Evolutionary conservation across 2,329 filamentous ascomycete species (phyloP), one percentile per base, ranked within the genome.

Genomic region (Cladobotryum mycophilum): DNA sequence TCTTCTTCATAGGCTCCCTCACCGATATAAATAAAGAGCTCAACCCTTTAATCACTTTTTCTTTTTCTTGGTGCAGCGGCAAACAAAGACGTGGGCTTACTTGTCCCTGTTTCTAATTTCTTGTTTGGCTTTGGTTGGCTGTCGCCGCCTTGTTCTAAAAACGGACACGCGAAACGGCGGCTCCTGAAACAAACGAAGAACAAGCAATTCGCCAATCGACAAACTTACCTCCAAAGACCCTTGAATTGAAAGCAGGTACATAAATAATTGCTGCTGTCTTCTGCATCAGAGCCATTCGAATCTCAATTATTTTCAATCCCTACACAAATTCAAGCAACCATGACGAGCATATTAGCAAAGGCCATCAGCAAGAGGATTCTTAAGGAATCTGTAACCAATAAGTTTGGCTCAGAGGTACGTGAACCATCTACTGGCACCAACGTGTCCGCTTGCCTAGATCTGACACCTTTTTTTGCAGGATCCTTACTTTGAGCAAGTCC

Each of bases 401-500:
- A 80, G 55, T 81, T 80, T 56, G 80, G 80, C 50, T 71, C 71
- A 58, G 78, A 77, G 64, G 79, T 80, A 68, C 54, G 67, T 50
- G 13, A 18, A 33, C 35, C 41, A 35, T 11, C 37, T 47, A 40
- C 35, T 40, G 40, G 33, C 5, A 42, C 46, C 47, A 48, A 55
- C 13, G 2, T n/a, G 41, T 18, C 20, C 7, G 5, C 41, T 9
- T 43, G 9, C 22, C n/a, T 12, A 17, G 42, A 15, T 18, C 69
- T 64, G 35, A 66, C 67, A 47, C 52, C 56, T 41, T 25, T 17
- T 41, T 48, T 55, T 35, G 56, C 51, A 96, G 88, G 91, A 97
- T 65, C 90, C 91, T 5, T 96, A 90, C 72, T 95, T 91, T 61
- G 89, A 95, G 67, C 77, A 83, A 58, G 83, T 96, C 35, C 83